Conservation (phyloP, 306 rosid species). For the Pueraria montana region DNA sequence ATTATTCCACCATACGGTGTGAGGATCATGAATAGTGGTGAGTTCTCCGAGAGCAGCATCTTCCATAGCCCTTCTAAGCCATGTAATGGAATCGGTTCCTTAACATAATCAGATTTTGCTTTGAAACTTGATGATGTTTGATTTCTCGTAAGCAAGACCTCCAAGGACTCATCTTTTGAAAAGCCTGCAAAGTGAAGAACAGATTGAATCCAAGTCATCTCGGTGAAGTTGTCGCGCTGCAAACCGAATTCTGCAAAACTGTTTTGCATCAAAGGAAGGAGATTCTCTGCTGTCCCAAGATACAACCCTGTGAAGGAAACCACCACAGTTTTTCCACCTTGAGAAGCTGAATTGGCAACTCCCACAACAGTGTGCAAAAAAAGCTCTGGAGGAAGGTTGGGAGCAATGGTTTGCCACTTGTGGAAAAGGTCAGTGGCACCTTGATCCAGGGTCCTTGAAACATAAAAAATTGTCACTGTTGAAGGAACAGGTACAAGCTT, state of each 20-base stretch:
- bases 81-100: constrained; percentile 22
- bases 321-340: not conserved
- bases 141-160: constrained; percentile 46
- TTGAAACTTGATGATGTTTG: constrained; percentile 33
- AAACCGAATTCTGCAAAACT: constrained; percentile 46
- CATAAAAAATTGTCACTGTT: constrained; percentile 32
- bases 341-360: constrained; percentile 8
- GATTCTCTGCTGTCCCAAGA: constrained; percentile 43
- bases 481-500: constrained; percentile 46
- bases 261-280: constrained; percentile 23
- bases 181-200: constrained; percentile 28
- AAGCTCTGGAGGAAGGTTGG: constrained; percentile 36
- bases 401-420: constrained; percentile 45
- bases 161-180: constrained; percentile 5
- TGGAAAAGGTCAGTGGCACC: not conserved
- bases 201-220: constrained; percentile 52
- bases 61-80: constrained; percentile 49
- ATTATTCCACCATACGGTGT: constrained; percentile 55
- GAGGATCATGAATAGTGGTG: not conserved
- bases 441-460: constrained; percentile 37
- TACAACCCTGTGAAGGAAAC: constrained; percentile 44
- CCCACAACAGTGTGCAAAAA: constrained; percentile 37
- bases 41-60: not conserved
- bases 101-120: constrained; percentile 51
- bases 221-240: not conserved